Conservation (phyloP, 495 filamentous ascomycete species). For the Lophiostoma macrostomum region DNA sequence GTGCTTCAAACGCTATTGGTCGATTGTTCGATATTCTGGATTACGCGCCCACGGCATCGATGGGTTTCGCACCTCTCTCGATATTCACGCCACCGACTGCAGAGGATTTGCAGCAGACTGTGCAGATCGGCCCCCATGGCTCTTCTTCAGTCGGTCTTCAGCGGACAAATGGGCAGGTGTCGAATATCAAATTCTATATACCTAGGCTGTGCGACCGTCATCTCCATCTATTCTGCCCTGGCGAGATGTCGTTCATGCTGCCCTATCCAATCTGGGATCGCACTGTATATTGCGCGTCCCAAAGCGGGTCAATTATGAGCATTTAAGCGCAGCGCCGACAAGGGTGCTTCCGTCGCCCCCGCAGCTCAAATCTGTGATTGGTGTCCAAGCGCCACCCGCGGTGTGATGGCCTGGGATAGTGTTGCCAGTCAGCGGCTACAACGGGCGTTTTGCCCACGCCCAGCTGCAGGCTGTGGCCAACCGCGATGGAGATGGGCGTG, state of each 20-base stretch:
- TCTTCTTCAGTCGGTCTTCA: too few relatives aligned
- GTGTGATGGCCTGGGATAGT: background rate
- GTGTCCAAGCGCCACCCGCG: slow-evolving; percentile 2
- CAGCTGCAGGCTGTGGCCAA: background rate
- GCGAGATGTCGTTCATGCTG: slow-evolving; percentile 12
- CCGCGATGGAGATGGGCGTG: background rate
- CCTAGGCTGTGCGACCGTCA: background rate
- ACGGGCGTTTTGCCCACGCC: background rate
- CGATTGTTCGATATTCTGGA: too few relatives aligned
- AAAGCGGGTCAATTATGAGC: background rate
- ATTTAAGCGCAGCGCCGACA: background rate
- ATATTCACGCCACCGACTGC: too few relatives aligned
- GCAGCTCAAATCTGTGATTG: background rate
- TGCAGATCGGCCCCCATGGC: too few relatives aligned
- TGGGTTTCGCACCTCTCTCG: too few relatives aligned
- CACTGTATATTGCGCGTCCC: slow-evolving; percentile 5
- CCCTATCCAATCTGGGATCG: slow-evolving; percentile 15
- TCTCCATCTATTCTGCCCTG: background rate
- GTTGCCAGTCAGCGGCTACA: slow-evolving; percentile 14
- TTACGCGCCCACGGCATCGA: too few relatives aligned
- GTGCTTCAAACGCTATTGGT: too few relatives aligned
- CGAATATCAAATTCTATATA: background rate
- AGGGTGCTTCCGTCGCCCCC: background rate
- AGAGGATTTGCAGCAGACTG: too few relatives aligned
- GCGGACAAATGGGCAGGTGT: background rate